These are phyloP conservation scores for Echium plantagineum DNA, from an alignment of 257 asterid species.

Conservation along the genomic window DNA sequence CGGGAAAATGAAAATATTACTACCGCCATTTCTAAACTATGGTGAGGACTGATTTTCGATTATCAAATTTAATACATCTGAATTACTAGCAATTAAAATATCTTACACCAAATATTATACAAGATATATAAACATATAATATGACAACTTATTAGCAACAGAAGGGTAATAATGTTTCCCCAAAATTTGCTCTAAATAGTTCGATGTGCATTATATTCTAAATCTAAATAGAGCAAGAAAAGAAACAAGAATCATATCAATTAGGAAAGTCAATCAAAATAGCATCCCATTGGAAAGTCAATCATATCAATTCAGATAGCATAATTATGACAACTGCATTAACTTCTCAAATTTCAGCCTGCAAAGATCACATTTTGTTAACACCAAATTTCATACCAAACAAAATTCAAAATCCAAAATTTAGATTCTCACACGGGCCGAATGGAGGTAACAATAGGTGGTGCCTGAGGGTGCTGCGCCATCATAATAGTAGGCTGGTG, in stretches of 20 bases:
- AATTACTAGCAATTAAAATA: too few species aligned
- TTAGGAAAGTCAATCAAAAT: neutral
- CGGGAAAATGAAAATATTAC: neutral
- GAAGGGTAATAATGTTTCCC: neutral
- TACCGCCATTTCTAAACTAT: neutral
- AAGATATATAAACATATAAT: too few species aligned
- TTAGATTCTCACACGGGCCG: conserved; percentile 48
- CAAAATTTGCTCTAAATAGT: neutral
- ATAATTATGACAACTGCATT: neutral
- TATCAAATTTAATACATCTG: neutral
- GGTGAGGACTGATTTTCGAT: too few species aligned
- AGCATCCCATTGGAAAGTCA: neutral
- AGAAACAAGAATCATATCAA: neutral
- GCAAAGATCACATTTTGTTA: too few species aligned
- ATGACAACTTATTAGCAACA: too few species aligned
- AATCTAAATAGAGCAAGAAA: neutral
- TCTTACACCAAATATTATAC: neutral
- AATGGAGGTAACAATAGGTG: conserved; percentile 40
- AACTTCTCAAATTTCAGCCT: too few species aligned
- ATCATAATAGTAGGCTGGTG: conserved; percentile 19
- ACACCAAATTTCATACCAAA: neutral
- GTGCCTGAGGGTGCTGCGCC: conserved; percentile 43
- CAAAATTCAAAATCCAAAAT: too few species aligned
- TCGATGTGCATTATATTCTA: neutral
- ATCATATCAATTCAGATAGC: neutral